Percentiles rank a stretch among this genome's conserved stretches.
Evolutionary conservation across 805 yeast genomes (phyloP).

Genomic region (Saccharomycopsis guyanensis): DNA sequence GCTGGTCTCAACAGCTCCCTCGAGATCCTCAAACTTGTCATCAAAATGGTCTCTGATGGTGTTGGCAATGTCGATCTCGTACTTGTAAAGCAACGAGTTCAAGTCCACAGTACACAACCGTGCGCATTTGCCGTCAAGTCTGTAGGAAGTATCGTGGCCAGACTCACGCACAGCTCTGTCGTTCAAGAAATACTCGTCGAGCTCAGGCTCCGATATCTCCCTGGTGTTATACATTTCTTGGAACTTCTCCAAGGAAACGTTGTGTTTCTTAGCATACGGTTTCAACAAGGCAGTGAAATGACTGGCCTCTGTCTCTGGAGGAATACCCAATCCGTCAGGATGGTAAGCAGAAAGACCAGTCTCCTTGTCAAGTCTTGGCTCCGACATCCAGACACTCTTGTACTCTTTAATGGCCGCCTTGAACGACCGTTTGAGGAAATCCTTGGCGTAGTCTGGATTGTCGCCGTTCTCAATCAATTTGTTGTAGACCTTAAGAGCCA

Average conservation of each 20-base stretch:
- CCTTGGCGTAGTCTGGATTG: slow-evolving; percentile 41
- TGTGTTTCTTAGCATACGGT: slow-evolving; percentile 62
- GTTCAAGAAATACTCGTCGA: slow-evolving; percentile 83
- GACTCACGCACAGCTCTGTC: slow-evolving; percentile 94
- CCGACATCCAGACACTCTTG: slow-evolving; percentile 64
- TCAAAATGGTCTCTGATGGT: slow-evolving; percentile 51
- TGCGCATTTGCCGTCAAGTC: slow-evolving; percentile 87
- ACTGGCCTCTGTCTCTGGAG: slow-evolving; percentile 91
- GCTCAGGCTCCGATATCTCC: slow-evolving; percentile 60
- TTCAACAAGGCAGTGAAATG: slow-evolving; percentile 70
- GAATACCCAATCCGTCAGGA: slow-evolving; percentile 88
- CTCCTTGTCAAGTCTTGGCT: slow-evolving; percentile 62
- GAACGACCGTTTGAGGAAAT: slow-evolving; percentile 57
- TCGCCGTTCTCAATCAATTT: slow-evolving; percentile 41
- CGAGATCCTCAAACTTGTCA: slow-evolving; percentile 35
- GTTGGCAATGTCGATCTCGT: slow-evolving; percentile 75
- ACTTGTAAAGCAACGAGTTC: slow-evolving; percentile 79
- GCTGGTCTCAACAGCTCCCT: slow-evolving; percentile 37
- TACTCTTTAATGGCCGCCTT: slow-evolving; percentile 85
- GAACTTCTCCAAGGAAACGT: slow-evolving; percentile 52
- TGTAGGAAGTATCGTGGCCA: slow-evolving; percentile 90
- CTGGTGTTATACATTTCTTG: slow-evolving; percentile 62
- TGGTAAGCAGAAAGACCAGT: slow-evolving; percentile 86
- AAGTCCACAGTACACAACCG: slow-evolving; percentile 85
- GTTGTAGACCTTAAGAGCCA: slow-evolving; percentile 65